Evolutionary conservation across 2,329 filamentous ascomycete genomes (phyloP).

Genomic region (Aureobasidium pullulans): DNA sequence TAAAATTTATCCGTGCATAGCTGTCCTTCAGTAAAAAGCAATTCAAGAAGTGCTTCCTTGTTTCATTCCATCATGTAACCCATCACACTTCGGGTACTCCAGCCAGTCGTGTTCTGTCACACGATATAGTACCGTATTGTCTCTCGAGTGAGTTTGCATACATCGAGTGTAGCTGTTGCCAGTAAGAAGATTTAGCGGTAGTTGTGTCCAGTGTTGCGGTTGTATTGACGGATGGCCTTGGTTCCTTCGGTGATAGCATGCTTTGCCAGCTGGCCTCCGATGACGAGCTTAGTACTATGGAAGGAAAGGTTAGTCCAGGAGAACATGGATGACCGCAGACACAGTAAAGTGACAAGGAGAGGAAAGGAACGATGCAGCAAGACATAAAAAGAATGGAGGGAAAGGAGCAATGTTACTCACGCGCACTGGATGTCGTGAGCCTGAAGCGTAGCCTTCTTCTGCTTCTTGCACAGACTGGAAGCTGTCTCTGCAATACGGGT

Average conservation of each 20-base stretch:
- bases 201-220: not conserved
- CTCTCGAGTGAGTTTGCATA: too few species aligned
- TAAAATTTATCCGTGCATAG: not conserved
- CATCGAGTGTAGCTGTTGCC: not conserved
- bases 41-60: too few species aligned
- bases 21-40: not conserved
- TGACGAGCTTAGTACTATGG: not conserved
- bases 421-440: constrained; percentile 1
- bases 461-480: constrained; percentile 3
- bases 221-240: not conserved
- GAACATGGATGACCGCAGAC: not conserved
- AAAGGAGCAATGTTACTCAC: not conserved
- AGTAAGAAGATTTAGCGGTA: not conserved
- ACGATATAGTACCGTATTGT: not conserved
- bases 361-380: not conserved
- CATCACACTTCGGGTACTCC: not conserved
- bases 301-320: not conserved
- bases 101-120: not conserved
- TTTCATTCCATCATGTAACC: not conserved
- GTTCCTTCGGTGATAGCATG: not conserved
- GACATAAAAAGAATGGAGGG: not conserved
- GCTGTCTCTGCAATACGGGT: not conserved
- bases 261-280: not conserved
- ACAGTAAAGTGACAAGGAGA: not conserved
- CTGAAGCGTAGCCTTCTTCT: not conserved